Evolutionary conservation across 805 yeast species (phyloP).

Genomic region (Candida oleophila): DNA sequence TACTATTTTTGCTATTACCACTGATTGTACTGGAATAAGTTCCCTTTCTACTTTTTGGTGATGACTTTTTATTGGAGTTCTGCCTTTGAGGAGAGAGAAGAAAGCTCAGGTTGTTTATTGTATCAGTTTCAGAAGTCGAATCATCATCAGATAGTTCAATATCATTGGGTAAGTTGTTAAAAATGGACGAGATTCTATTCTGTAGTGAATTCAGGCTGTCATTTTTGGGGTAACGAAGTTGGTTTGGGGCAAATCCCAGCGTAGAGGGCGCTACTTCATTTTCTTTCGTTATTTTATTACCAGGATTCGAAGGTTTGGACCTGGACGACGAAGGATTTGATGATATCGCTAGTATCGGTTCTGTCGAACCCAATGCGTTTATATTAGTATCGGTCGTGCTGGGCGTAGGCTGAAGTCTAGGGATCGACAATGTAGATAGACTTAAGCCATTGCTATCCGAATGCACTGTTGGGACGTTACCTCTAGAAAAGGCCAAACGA

Average conservation of each 20-base stretch:
- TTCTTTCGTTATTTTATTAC: too few species aligned
- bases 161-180: constrained; percentile 47
- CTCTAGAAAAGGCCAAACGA: background rate
- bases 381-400: background rate
- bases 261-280: too few species aligned
- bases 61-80: background rate
- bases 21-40: background rate
- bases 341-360: background rate
- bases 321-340: background rate
- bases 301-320: too few species aligned
- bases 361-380: background rate
- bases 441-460: constrained; percentile 36
- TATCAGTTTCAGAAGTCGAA: constrained; percentile 38
- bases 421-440: background rate
- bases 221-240: background rate
- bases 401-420: constrained; percentile 1
- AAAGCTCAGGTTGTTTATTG: constrained; percentile 20
- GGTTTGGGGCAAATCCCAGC: too few species aligned
- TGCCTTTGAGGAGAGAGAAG: constrained; percentile 9
- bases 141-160: constrained; percentile 46
- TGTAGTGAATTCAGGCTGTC: constrained; percentile 19
- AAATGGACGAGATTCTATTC: constrained; percentile 36
- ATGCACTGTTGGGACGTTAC: constrained; percentile 23
- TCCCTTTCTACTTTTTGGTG: background rate
- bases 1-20: too few species aligned